These are phyloP conservation scores for Plenodomus lindquistii DNA, from an alignment of 2,329 filamentous ascomycete species.

Conservation along the genomic window DNA sequence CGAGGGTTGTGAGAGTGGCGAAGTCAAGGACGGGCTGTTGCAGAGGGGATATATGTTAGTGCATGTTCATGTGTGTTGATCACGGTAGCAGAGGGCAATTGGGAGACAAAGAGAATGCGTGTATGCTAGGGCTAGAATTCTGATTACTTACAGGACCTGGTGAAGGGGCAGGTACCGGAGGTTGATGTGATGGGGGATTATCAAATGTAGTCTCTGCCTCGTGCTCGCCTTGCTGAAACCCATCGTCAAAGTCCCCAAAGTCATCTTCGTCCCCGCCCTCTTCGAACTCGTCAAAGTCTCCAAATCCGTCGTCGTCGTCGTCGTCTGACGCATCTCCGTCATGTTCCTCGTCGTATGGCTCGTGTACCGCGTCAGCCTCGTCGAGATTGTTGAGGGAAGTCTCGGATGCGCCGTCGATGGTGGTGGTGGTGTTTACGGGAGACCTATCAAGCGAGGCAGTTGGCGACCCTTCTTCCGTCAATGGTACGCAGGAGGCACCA, in stretches of 20 bases:
- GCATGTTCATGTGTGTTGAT: constrained; percentile 23
- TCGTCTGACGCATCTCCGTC: constrained; percentile 47
- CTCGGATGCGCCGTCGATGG: constrained; percentile 35
- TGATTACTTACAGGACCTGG: constrained; percentile 54
- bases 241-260: constrained; percentile 58
- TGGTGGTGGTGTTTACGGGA: constrained; percentile 45
- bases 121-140: constrained; percentile 37
- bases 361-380: constrained; percentile 4
- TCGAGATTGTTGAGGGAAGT: constrained; percentile 7
- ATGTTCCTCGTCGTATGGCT: constrained; percentile 9
- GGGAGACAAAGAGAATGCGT: constrained; percentile 40
- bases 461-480: constrained; percentile 65
- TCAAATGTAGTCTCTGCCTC: constrained; percentile 46
- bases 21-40: constrained; percentile 69
- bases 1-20: constrained; percentile 60
- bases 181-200: constrained; percentile 39
- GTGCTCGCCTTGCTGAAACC: constrained; percentile 47
- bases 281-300: constrained; percentile 69
- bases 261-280: constrained; percentile 53
- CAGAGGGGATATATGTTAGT: constrained; percentile 30
- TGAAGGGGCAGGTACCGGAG: constrained; percentile 47
- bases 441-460: constrained; percentile 57
- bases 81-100: background rate
- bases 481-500: constrained; percentile 56
- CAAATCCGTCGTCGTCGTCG: constrained; percentile 54